Percentiles rank a stretch among this genome's conserved stretches.
These are phyloP conservation scores for Globisporangium echinulatum DNA, from an alignment of 352 stramenopile species.

Conservation along the genomic window DNA sequence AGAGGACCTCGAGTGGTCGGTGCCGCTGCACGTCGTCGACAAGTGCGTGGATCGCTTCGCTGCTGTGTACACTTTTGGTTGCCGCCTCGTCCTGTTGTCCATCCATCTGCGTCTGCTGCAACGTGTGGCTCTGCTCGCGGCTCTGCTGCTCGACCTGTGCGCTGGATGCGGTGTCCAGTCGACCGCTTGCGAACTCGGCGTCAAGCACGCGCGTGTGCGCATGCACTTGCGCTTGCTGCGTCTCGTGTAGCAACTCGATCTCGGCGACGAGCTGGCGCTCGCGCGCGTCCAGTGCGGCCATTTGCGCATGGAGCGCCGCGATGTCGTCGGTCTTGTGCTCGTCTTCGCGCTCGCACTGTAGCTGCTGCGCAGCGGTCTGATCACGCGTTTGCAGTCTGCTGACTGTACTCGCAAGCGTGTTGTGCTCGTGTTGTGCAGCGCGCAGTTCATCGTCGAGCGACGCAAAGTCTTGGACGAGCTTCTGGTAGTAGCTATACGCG, in stretches of 20 bases:
- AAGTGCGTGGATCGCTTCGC: constrained; percentile 16
- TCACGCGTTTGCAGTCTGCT: constrained; percentile 3
- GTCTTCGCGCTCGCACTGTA: constrained; percentile 34
- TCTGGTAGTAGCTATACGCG: constrained; percentile 50
- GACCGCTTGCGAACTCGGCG: constrained; percentile 35
- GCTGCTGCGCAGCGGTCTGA: constrained; percentile 4
- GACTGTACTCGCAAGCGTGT: constrained; percentile 9
- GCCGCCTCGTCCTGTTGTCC: neutral
- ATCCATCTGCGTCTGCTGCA: constrained; percentile 2
- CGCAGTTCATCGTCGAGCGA: constrained; percentile 38
- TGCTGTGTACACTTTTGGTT: neutral
- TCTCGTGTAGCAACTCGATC: constrained; percentile 40
- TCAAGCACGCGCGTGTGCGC: constrained; percentile 34
- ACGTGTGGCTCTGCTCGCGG: neutral
- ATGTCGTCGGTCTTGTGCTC: constrained; percentile 20
- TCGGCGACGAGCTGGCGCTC: constrained; percentile 40
- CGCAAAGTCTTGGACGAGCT: constrained; percentile 41
- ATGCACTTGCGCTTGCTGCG: constrained; percentile 31
- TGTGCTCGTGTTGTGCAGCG: neutral
- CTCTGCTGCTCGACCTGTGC: constrained; percentile 25
- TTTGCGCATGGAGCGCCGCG: constrained; percentile 14
- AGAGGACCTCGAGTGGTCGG: constrained; percentile 42
- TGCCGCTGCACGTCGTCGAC: constrained; percentile 30
- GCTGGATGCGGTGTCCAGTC: constrained; percentile 41
- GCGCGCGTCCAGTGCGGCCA: constrained; percentile 23